A percentile compares a stretch with the other conserved stretches of the same genome.
These are phyloP conservation scores for Hypericum perforatum DNA, from an alignment of 345 rosid species.

Conservation along the genomic window DNA sequence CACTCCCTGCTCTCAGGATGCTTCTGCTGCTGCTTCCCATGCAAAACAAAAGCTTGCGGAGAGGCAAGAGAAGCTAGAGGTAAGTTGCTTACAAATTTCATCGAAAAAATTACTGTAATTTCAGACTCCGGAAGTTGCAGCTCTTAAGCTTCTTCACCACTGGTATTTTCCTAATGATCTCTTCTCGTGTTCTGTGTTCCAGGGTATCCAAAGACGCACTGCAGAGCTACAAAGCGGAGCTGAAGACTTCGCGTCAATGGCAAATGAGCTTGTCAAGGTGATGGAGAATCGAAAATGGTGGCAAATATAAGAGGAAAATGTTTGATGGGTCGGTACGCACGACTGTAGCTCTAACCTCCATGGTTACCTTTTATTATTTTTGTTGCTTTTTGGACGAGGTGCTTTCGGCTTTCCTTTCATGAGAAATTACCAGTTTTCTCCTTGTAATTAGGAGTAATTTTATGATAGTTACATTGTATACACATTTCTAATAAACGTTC, in stretches of 20 bases:
- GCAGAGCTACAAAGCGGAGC: slow-evolving; percentile 7
- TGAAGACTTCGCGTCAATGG: slow-evolving; percentile 7
- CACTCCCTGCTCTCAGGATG: slow-evolving; percentile 16
- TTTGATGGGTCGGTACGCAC: neutral
- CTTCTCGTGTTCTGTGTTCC: neutral
- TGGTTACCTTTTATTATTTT: neutral
- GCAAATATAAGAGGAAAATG: slow-evolving; percentile 2
- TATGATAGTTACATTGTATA: too few species aligned
- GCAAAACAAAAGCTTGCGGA: slow-evolving; percentile 22
- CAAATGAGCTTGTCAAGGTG: slow-evolving; percentile 5
- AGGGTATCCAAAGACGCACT: neutral
- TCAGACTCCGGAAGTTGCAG: neutral
- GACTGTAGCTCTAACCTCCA: neutral
- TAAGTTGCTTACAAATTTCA: slow-evolving; percentile 1
- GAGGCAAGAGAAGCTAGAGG: slow-evolving; percentile 23
- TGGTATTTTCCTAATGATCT: neutral
- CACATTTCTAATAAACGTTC: too few species aligned
- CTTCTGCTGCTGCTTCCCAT: slow-evolving; percentile 14
- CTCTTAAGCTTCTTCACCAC: neutral
- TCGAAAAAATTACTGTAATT: neutral
- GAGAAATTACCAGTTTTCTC: too few species aligned
- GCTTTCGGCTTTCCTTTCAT: too few species aligned
- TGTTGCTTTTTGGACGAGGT: too few species aligned
- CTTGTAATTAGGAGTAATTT: too few species aligned
- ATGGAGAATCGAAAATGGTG: slow-evolving; percentile 9